Conservation (phyloP, 768 basidiomycete species). For the Phanerochaete sordida region DNA sequence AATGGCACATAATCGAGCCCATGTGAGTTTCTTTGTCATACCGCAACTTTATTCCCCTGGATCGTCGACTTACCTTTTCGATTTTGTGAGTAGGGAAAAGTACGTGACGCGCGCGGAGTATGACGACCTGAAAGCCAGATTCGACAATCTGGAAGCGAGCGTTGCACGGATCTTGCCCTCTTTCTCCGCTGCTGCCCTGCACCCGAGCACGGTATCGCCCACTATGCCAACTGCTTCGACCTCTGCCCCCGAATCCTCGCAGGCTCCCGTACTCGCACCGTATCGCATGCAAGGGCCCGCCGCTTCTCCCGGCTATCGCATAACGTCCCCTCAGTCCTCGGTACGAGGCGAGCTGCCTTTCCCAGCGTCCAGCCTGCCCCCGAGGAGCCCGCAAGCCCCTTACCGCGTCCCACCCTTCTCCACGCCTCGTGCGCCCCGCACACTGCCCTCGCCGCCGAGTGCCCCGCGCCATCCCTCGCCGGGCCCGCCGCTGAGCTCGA, state of each 20-base stretch:
- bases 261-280: conserved; percentile 20
- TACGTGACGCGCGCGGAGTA: conserved; percentile 77
- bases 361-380: not conserved
- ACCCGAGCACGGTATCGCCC: conserved; percentile 17
- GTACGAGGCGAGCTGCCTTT: conserved; percentile 17
- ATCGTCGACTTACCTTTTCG: not conserved
- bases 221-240: conserved; percentile 19
- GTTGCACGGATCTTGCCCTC: conserved; percentile 38
- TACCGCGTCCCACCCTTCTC: not conserved
- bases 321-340: conserved; percentile 15
- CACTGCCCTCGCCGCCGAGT: not conserved
- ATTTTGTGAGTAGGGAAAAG: conserved; percentile 53
- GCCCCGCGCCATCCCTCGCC: conserved; percentile 20
- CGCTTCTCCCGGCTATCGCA: conserved; percentile 7
- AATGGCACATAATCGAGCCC: conserved; percentile 81
- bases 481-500: conserved; percentile 22
- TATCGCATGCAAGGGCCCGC: conserved; percentile 15
- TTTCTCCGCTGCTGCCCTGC: conserved; percentile 19
- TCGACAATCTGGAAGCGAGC: conserved; percentile 56
- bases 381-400: not conserved
- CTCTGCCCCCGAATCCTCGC: conserved; percentile 19
- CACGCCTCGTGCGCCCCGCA: not conserved
- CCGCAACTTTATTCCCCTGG: not conserved
- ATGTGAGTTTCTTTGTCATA: conserved; percentile 47
- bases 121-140: conserved; percentile 66